These are phyloP conservation scores for Ilyonectria robusta DNA, from an alignment of 2,329 filamentous ascomycete species.

Conservation along the genomic window DNA sequence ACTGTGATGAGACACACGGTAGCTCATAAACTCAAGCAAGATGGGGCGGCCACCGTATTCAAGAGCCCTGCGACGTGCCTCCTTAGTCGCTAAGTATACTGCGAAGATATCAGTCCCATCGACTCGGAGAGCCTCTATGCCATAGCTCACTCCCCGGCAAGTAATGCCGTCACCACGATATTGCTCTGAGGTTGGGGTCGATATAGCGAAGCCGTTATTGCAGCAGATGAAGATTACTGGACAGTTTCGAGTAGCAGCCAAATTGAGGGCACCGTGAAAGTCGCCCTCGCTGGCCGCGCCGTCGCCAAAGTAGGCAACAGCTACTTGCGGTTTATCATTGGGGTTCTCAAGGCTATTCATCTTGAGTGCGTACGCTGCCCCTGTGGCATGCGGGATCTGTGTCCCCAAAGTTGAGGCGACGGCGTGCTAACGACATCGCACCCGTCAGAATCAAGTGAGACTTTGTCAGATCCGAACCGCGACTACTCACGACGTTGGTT, in stretches of 20 bases:
- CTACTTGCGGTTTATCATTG: slow-evolving; percentile 72
- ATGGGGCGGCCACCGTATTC: slow-evolving; percentile 23
- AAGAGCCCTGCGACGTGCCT: slow-evolving; percentile 69
- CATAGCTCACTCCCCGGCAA: slow-evolving; percentile 83
- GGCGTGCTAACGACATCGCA: slow-evolving; percentile 81
- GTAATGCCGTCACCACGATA: slow-evolving; percentile 89
- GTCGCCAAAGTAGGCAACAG: slow-evolving; percentile 88
- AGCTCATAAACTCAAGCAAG: slow-evolving; percentile 33
- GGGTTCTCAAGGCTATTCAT: slow-evolving; percentile 79
- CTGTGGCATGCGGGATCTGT: slow-evolving; percentile 85
- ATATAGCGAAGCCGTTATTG: slow-evolving; percentile 90
- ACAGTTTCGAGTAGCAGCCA: slow-evolving; percentile 83
- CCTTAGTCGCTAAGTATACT: slow-evolving; percentile 79
- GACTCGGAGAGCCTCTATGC: slow-evolving; percentile 88
- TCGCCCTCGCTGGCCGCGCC: slow-evolving; percentile 88
- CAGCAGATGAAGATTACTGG: slow-evolving; percentile 87
- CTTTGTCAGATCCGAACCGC: too few species aligned
- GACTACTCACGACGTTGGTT: slow-evolving; percentile 76
- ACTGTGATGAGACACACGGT: slow-evolving; percentile 32
- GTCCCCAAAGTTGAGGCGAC: slow-evolving; percentile 84
- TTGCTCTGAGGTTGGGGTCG: slow-evolving; percentile 85
- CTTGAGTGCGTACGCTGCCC: slow-evolving; percentile 86
- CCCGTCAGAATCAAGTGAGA: too few species aligned
- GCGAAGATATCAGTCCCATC: slow-evolving; percentile 91
- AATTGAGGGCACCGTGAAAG: slow-evolving; percentile 87